Percentiles rank a stretch among this genome's conserved stretches.
These are phyloP conservation scores for Microsporum ferrugineum DNA, from an alignment of 2,329 filamentous ascomycete species.

Conservation along the genomic window DNA sequence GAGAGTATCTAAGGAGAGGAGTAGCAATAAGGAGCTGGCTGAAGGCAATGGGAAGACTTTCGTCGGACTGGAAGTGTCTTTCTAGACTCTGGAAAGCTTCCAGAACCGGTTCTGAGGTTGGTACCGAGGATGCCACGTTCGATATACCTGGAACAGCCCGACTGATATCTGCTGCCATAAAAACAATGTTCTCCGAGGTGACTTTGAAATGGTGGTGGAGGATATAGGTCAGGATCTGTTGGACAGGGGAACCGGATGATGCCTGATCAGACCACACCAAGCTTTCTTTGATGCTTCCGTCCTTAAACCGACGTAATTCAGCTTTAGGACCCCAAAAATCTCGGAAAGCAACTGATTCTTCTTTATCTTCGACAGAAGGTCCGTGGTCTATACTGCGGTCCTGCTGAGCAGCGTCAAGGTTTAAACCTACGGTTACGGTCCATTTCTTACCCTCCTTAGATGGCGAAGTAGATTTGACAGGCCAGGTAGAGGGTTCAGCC, in stretches of 20 bases:
- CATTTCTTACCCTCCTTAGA: conserved; percentile 19
- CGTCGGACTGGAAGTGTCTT: conserved; percentile 61
- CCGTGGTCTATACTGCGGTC: conserved; percentile 75
- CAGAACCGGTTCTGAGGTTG: conserved; percentile 44
- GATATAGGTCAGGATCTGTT: conserved; percentile 67
- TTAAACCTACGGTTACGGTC: conserved; percentile 50
- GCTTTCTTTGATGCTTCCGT: conserved; percentile 87
- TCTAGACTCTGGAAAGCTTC: conserved; percentile 64
- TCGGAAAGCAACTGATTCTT: conserved; percentile 68
- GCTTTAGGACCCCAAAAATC: conserved; percentile 92
- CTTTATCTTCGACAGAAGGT: conserved; percentile 72
- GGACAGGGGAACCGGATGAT: conserved; percentile 52
- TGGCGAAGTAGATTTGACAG: conserved; percentile 33
- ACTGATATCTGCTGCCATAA: conserved; percentile 42
- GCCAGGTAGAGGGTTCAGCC: conserved; percentile 35
- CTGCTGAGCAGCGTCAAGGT: conserved; percentile 62
- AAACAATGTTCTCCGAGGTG: conserved; percentile 41
- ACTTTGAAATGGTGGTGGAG: conserved; percentile 58
- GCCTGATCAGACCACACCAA: conserved; percentile 66
- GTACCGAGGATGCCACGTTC: conserved; percentile 42
- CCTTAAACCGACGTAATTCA: conserved; percentile 86
- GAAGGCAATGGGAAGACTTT: conserved; percentile 77
- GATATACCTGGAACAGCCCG: conserved; percentile 22
- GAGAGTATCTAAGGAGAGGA: conserved; percentile 62
- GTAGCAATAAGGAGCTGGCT: conserved; percentile 66